Conservation (phyloP, 169 alveolate species). For the Besnoitia besnoiti region DNA sequence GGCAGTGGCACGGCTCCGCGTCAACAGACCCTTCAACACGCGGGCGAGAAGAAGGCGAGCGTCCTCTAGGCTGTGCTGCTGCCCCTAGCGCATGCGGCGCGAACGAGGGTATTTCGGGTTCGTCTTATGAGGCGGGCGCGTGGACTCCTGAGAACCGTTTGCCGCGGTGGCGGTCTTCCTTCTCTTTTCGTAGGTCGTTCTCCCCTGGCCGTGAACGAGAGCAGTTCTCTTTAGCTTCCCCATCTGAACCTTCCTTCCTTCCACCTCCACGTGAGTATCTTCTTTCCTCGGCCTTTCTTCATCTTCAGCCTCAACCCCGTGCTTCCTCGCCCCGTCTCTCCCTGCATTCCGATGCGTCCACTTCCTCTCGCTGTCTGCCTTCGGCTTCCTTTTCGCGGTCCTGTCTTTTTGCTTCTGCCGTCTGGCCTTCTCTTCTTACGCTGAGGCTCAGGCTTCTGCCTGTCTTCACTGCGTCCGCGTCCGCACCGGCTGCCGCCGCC, state of each 20-base stretch:
- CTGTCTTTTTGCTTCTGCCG: not conserved
- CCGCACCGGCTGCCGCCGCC: too few species aligned
- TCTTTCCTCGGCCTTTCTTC: not conserved
- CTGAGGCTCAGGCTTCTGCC: too few species aligned
- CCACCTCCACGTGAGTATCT: not conserved
- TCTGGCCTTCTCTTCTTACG: not conserved
- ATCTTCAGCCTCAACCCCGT: not conserved
- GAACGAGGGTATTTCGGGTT: too few species aligned
- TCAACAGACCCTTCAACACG: too few species aligned
- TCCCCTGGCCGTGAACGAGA: not conserved
- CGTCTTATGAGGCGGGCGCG: too few species aligned
- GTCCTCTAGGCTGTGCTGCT: too few species aligned
- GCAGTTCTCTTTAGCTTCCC: not conserved
- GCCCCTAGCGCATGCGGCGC: too few species aligned
- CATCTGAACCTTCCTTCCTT: not conserved
- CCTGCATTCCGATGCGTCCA: not conserved
- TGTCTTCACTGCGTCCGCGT: too few species aligned
- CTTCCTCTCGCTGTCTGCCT: not conserved
- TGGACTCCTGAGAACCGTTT: too few species aligned
- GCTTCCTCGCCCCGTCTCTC: not conserved
- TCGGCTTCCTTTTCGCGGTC: not conserved
- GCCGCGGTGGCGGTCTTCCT: not conserved
- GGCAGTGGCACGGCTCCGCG: too few species aligned
- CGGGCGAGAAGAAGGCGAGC: too few species aligned
- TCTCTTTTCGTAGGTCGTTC: not conserved